Conservation (phyloP, 495 filamentous ascomycete species). For the Poronia punctata region DNA sequence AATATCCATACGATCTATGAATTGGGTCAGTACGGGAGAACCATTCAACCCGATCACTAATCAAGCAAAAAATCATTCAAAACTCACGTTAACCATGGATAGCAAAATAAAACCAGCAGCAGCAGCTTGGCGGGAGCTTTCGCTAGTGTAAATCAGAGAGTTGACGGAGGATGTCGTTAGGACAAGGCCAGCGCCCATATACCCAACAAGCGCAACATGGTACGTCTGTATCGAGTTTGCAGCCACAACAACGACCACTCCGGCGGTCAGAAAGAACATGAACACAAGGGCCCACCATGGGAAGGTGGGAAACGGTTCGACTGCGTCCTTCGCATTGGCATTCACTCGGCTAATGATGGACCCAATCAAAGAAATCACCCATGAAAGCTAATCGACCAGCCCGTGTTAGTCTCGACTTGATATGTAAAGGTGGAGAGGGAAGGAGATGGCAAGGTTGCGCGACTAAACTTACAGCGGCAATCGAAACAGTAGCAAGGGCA, state of each 20-base stretch:
- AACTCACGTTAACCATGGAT: slow-evolving; percentile 82
- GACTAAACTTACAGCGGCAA: slow-evolving; percentile 65
- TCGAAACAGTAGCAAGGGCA: slow-evolving; percentile 87
- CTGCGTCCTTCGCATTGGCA: slow-evolving; percentile 15
- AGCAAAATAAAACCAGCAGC: slow-evolving; percentile 93
- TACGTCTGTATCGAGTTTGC: slow-evolving; percentile 79
- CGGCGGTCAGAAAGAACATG: slow-evolving; percentile 74
- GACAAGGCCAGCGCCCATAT: slow-evolving; percentile 72
- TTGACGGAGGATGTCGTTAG: slow-evolving; percentile 80
- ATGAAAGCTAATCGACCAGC: slow-evolving; percentile 61
- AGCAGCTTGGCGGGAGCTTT: slow-evolving; percentile 71
- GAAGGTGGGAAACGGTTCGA: slow-evolving; percentile 62
- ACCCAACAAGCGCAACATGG: slow-evolving; percentile 87
- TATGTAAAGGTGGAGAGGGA: neutral
- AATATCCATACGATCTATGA: slow-evolving; percentile 99
- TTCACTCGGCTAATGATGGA: slow-evolving; percentile 69
- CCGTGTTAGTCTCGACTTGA: slow-evolving; percentile 4
- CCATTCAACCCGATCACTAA: slow-evolving; percentile 57
- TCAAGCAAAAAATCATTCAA: slow-evolving; percentile 38
- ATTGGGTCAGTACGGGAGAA: slow-evolving; percentile 5
- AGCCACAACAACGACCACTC: slow-evolving; percentile 70
- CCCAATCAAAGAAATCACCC: slow-evolving; percentile 84
- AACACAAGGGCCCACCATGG: slow-evolving; percentile 87
- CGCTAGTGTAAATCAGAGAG: slow-evolving; percentile 62
- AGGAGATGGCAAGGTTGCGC: neutral